Evolutionary conservation across 1,284 basidiomycete genomes (phyloP).

Genomic region (Cryptococcus jaspeensis): DNA sequence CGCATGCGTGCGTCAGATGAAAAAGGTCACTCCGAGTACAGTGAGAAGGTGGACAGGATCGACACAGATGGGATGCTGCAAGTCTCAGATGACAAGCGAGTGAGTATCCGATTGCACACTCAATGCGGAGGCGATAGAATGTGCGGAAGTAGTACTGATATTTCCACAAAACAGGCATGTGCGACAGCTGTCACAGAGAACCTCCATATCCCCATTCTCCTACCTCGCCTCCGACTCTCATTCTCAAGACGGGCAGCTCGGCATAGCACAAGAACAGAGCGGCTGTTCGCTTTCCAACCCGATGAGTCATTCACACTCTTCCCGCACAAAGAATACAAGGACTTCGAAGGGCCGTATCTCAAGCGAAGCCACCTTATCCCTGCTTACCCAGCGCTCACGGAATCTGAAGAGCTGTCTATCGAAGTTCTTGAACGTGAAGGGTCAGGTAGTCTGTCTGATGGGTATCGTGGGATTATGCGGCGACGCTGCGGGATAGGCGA

Average conservation of each 20-base stretch:
- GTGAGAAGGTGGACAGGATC: too few relatives aligned
- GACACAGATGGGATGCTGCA: too few relatives aligned
- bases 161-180: too few relatives aligned
- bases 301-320: neutral
- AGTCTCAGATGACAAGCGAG: too few relatives aligned
- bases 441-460: conserved; percentile 2
- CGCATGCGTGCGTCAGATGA: too few relatives aligned
- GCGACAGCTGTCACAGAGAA: too few relatives aligned
- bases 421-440: neutral
- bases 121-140: too few relatives aligned
- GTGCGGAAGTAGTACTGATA: too few relatives aligned
- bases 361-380: neutral
- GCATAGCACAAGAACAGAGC: neutral
- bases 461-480: conserved; percentile 2
- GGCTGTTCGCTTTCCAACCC: neutral
- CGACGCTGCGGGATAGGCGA: neutral
- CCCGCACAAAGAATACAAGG: neutral
- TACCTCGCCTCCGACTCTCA: neutral
- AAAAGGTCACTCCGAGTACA: too few relatives aligned
- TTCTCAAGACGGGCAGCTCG: neutral
- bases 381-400: neutral
- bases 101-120: too few relatives aligned
- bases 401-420: neutral
- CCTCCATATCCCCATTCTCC: too few relatives aligned
- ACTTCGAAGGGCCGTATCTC: neutral